Evolutionary conservation across 2,329 filamentous ascomycete genomes (phyloP).

Genomic region (Beauveria medogensis): DNA sequence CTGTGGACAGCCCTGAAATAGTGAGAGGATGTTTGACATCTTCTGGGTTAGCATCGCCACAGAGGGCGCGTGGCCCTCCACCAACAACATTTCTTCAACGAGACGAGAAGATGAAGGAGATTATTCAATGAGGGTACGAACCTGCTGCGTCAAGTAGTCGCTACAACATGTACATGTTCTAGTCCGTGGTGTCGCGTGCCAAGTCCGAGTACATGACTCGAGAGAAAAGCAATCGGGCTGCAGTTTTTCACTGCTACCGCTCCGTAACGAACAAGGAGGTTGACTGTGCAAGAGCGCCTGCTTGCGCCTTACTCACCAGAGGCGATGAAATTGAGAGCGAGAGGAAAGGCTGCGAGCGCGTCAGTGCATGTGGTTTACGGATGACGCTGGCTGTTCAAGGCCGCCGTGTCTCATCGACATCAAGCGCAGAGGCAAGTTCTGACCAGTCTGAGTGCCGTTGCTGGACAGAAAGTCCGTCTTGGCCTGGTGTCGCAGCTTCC

Average conservation of each 20-base stretch:
- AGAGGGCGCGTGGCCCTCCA: neutral
- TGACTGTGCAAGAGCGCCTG: conserved; percentile 18
- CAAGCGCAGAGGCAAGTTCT: conserved; percentile 27
- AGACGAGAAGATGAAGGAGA: conserved; percentile 28
- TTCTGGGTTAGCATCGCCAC: conserved; percentile 15
- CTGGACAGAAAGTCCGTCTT: conserved; percentile 66
- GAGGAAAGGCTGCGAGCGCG: conserved; percentile 54
- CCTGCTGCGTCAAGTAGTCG: conserved; percentile 21
- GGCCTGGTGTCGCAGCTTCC: conserved; percentile 52
- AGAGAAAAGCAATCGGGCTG: neutral
- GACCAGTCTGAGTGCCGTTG: conserved; percentile 79
- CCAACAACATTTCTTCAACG: conserved; percentile 10
- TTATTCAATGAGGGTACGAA: conserved; percentile 32
- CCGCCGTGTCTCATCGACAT: neutral
- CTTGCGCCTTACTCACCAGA: conserved; percentile 63
- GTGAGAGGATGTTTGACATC: neutral
- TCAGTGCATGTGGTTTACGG: conserved; percentile 20
- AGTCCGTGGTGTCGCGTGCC: neutral
- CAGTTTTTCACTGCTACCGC: conserved; percentile 48
- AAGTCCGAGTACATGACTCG: neutral
- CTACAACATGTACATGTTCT: neutral
- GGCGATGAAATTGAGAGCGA: conserved; percentile 85
- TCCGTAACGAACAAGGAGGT: conserved; percentile 37
- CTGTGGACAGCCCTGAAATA: neutral
- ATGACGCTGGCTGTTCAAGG: conserved; percentile 8